phyloP scores from a whole-genome alignment of 106 monocot species.

The Xerophyta viscosa region DNA sequence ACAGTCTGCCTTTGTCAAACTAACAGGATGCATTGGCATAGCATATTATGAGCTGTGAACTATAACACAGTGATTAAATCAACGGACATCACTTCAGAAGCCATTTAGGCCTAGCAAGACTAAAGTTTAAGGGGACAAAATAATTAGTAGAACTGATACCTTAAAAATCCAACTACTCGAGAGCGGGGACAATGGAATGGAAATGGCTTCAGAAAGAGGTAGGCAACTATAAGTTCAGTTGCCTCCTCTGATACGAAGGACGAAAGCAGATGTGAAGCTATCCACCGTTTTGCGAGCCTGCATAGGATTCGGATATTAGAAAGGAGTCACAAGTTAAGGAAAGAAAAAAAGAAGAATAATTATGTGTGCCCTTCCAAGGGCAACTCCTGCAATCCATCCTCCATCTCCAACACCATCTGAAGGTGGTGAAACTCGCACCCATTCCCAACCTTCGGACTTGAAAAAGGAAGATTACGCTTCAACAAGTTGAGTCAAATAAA shows the following conservation, averaged over 20 bases:
- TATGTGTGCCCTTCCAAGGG: too few relatives aligned
- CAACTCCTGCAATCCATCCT: too few relatives aligned
- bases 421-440: too few relatives aligned
- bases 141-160: slow-evolving; percentile 28
- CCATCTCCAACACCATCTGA: too few relatives aligned
- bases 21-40: too few relatives aligned
- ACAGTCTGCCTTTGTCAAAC: too few relatives aligned
- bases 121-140: neutral
- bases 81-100: too few relatives aligned
- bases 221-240: slow-evolving; percentile 86
- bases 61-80: too few relatives aligned
- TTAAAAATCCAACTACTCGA: slow-evolving; percentile 81
- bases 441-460: too few relatives aligned
- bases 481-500: too few relatives aligned
- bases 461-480: too few relatives aligned
- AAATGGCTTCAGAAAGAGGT: slow-evolving; percentile 75
- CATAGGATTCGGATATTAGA: neutral
- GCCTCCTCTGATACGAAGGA: slow-evolving; percentile 73
- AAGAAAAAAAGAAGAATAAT: neutral
- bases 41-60: too few relatives aligned
- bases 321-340: neutral
- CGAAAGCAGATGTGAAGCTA: slow-evolving; percentile 88
- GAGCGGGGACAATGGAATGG: slow-evolving; percentile 75
- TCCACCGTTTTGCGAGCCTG: slow-evolving; percentile 96
- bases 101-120: neutral